Evolutionary conservation across 1,139 yeast species (phyloP).

Genomic region (Nakaseomyces nivariensis): DNA sequence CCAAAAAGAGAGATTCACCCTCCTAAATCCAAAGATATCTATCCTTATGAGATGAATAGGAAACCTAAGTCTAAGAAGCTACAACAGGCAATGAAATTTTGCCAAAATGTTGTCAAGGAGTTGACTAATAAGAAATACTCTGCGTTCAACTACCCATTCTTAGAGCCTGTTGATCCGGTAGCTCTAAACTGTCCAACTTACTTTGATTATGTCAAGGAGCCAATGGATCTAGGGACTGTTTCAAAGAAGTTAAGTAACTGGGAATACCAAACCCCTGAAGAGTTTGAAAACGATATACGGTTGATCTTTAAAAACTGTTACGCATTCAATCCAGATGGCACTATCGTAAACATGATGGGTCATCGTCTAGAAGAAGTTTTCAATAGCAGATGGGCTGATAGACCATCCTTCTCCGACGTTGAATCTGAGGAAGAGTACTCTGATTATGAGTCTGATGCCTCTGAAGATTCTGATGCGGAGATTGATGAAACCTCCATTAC

Average conservation of each 20-base stretch:
- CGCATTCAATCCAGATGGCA: slow-evolving; percentile 87
- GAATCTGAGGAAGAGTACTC: slow-evolving; percentile 23
- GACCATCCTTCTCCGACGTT: slow-evolving; percentile 46
- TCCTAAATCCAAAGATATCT: slow-evolving; percentile 83
- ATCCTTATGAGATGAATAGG: slow-evolving; percentile 52
- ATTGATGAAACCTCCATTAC: slow-evolving; percentile 65
- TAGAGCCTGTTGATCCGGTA: slow-evolving; percentile 91
- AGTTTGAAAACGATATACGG: slow-evolving; percentile 73
- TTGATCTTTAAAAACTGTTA: slow-evolving; percentile 84
- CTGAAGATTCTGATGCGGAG: slow-evolving; percentile 47
- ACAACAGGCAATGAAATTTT: slow-evolving; percentile 82
- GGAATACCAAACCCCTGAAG: slow-evolving; percentile 81
- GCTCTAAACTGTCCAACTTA: slow-evolving; percentile 90
- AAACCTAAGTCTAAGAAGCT: slow-evolving; percentile 88
- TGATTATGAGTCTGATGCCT: slow-evolving; percentile 29
- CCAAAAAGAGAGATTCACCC: slow-evolving; percentile 97
- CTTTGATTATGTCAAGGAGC: slow-evolving; percentile 71
- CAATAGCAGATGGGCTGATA: slow-evolving; percentile 80
- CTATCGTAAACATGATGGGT: slow-evolving; percentile 94
- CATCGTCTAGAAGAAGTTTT: slow-evolving; percentile 79
- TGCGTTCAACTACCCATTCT: slow-evolving; percentile 76
- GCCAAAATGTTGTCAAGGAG: slow-evolving; percentile 76
- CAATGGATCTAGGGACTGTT: slow-evolving; percentile 91
- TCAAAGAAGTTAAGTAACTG: slow-evolving; percentile 73
- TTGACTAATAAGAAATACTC: slow-evolving; percentile 75